These are phyloP conservation scores for Cenchrus fungigraminus DNA, from an alignment of 176 grass and related monocot genomes.

Conservation along the genomic window DNA sequence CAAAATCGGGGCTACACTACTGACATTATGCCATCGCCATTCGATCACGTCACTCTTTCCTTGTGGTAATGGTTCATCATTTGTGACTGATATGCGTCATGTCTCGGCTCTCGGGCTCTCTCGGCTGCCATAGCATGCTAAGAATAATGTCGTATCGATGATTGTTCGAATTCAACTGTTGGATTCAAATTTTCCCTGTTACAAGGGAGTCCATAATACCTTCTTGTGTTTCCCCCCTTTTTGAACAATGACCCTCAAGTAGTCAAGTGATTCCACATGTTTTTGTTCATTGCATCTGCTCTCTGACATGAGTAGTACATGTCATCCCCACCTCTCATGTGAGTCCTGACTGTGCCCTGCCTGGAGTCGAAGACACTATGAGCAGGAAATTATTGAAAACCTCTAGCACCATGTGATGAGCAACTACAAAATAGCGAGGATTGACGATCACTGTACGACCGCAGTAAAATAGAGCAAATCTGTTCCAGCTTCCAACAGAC, in stretches of 20 bases:
- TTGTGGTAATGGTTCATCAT: too few relatives aligned
- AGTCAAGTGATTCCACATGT: not conserved
- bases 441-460: not conserved
- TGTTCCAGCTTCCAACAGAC: conserved; percentile 37
- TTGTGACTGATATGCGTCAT: too few relatives aligned
- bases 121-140: too few relatives aligned
- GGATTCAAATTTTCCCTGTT: not conserved
- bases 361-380: conserved; percentile 42
- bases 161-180: too few relatives aligned
- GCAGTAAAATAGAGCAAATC: conserved; percentile 6
- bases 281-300: not conserved
- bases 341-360: not conserved
- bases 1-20: too few relatives aligned
- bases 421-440: conserved; percentile 5
- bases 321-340: not conserved
- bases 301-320: not conserved
- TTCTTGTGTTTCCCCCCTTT: not conserved
- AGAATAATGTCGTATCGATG: too few relatives aligned
- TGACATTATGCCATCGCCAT: too few relatives aligned
- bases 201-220: not conserved
- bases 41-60: too few relatives aligned
- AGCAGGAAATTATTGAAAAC: conserved; percentile 26
- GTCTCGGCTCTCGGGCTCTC: too few relatives aligned
- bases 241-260: not conserved
- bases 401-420: conserved; percentile 29